These are phyloP conservation scores for Aspergillus unguis DNA, from an alignment of 2,329 filamentous ascomycete species.

Conservation along the genomic window DNA sequence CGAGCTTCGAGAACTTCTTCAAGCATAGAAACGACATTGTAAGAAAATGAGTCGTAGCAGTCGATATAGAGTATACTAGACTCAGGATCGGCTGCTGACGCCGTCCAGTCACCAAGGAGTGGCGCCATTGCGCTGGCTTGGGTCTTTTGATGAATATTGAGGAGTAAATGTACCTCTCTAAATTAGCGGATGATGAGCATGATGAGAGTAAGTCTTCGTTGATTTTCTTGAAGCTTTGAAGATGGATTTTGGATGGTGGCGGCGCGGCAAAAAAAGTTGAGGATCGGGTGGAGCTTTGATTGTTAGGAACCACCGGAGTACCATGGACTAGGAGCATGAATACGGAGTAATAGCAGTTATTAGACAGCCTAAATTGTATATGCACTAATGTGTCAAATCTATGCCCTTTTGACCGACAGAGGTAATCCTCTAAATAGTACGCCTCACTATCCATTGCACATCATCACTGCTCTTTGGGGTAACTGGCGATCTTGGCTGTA, in stretches of 20 bases:
- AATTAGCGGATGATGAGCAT: background rate
- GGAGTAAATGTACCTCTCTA: no score
- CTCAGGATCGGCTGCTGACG: constrained; percentile 2
- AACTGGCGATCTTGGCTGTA: constrained; percentile 52
- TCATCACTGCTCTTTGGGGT: background rate
- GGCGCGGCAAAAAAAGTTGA: background rate
- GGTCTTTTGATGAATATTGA: background rate
- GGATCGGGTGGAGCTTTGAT: background rate
- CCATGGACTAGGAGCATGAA: no score
- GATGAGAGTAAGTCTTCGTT: background rate
- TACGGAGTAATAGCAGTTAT: no score
- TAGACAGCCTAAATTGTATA: background rate
- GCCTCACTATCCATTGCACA: background rate
- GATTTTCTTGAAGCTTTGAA: background rate
- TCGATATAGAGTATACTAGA: constrained; percentile 76
- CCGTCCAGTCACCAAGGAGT: constrained; percentile 28
- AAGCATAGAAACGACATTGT: constrained; percentile 85
- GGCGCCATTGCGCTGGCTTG: constrained; percentile 24
- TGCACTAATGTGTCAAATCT: no score
- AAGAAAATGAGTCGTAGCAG: constrained; percentile 94
- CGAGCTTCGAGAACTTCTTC: constrained; percentile 64
- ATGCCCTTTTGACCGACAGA: background rate
- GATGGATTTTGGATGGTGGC: constrained; percentile 1
- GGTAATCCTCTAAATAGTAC: background rate
- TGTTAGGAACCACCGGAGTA: background rate